A percentile compares a stretch with the other conserved stretches of the same genome.
Conservation (phyloP, 2,329 filamentous ascomycete genomes). For the Graphiopsis chlorocephala region DNA sequence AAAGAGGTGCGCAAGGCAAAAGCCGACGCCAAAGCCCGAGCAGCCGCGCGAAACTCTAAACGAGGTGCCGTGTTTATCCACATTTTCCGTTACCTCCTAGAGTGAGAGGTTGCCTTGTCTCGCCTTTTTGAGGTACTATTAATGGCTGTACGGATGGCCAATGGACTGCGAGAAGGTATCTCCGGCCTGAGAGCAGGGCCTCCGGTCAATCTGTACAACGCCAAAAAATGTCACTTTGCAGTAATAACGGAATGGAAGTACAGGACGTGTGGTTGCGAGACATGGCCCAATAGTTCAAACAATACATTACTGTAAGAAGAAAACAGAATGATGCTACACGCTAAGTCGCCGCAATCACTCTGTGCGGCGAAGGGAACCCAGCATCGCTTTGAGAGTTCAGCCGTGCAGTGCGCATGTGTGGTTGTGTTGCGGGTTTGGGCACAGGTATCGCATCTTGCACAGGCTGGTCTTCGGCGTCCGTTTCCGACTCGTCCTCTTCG, state of each 20-base stretch:
- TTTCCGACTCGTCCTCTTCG: slow-evolving; percentile 14
- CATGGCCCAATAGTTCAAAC: background rate
- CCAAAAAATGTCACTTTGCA: background rate
- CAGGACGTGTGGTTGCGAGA: background rate
- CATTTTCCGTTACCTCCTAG: no score
- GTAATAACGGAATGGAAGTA: background rate
- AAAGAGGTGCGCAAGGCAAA: background rate
- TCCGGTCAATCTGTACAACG: no score
- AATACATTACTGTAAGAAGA: background rate
- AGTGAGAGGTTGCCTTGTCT: no score
- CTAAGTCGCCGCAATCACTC: slow-evolving; percentile 9
- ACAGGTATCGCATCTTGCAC: background rate
- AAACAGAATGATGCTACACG: background rate
- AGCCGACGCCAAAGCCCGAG: background rate
- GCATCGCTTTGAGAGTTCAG: slow-evolving; percentile 1
- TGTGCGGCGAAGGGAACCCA: slow-evolving; percentile 6
- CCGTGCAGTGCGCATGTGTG: slow-evolving; percentile 13
- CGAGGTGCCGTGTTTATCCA: background rate
- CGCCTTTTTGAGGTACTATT: no score
- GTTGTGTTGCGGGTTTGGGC: background rate
- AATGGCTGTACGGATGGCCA: no score
- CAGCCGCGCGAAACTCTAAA: background rate
- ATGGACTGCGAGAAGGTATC: no score
- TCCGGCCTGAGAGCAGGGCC: no score
- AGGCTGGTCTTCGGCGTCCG: slow-evolving; percentile 2